Conservation (phyloP, 768 basidiomycete genomes). For the Pluteus cervinus region DNA sequence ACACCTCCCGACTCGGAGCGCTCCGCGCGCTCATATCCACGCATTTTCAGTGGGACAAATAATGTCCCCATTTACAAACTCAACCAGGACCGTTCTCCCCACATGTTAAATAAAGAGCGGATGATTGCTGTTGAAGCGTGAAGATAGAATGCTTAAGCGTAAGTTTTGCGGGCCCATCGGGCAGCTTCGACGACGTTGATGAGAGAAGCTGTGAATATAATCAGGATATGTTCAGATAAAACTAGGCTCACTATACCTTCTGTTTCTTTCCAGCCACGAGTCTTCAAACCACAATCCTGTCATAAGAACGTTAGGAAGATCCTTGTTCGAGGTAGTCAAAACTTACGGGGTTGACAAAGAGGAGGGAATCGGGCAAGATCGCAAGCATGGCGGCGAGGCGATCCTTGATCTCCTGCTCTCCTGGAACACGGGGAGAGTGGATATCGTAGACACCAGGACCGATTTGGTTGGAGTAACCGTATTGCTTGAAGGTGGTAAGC, state of each 20-base stretch:
- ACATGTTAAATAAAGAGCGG: constrained; percentile 52
- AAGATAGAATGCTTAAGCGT: constrained; percentile 52
- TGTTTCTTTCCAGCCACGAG: constrained; percentile 98
- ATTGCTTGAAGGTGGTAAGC: constrained; percentile 88
- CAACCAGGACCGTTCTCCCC: too few relatives aligned
- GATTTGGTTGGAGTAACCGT: constrained; percentile 95
- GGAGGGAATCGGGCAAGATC: constrained; percentile 73
- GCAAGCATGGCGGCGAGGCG: constrained; percentile 80
- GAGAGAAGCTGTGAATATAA: constrained; percentile 52
- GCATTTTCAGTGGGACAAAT: too few relatives aligned
- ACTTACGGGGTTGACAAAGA: constrained; percentile 85
- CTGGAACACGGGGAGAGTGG: constrained; percentile 97
- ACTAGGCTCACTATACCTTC: constrained; percentile 43
- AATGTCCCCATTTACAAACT: too few relatives aligned
- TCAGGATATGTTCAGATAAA: constrained; percentile 5
- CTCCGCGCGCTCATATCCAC: constrained; percentile 30
- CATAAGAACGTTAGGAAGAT: constrained; percentile 6
- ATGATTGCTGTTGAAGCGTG: constrained; percentile 92
- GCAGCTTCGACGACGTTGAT: constrained; percentile 86
- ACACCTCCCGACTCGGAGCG: constrained; percentile 35
- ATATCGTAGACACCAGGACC: constrained; percentile 99
- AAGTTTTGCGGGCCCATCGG: constrained; percentile 84
- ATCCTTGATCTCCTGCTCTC: constrained; percentile 89
- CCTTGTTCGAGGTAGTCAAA: not conserved
- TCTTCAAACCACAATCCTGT: constrained; percentile 95